Base-by-base conservation (phyloP, 2,329 filamentous ascomycete genomes). In the Arthrinium phaeospermum region DNA sequence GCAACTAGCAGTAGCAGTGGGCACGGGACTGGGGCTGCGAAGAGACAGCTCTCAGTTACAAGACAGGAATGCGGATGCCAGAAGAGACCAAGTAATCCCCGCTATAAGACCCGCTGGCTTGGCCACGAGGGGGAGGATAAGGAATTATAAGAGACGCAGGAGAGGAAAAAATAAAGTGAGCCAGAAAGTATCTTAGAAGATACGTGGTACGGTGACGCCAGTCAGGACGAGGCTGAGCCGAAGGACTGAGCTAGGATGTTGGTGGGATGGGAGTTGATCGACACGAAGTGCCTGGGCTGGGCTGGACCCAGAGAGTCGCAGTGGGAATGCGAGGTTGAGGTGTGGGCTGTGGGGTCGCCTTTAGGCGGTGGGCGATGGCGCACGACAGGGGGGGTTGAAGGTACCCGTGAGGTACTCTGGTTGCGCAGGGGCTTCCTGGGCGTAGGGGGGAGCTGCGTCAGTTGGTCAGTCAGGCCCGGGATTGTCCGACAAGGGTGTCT, bases 151-250 rank as follows among this genome's bases (percentile, higher is more conserved):
- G 78, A 76, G 75, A 75, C 78, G 75, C 74, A 51, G 37, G 47
- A 53, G 19, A 69, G 71, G 74, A 74, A 72, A 67, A 70, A 71
- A n/a, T n/a, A 61, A 22, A 64, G 57, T 41, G 34, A 64, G 8
- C 30, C 30, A 34, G 34, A 41, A 64, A 64, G 57, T 64, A 64
- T 64, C 57, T 64, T 37, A 64, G 57, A 64, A 67, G 74, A 74
- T 77, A 76, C 76, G 75, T 76, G 76, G 75, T 75, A 75, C 73
- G 75, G 79, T 79, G 78, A 80, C 78, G 79, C 77, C 77, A 78
- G 75, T 72, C 53, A 72, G 73, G 75, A 78, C 76, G 79, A 81
- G 79, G 79, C 79, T 81, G 79, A 81, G 79, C 76, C 68, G 67
- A 68, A 30, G 67, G 67, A 45, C 67, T 46, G 45, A 68, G 24